These are phyloP conservation scores for Penicillium sclerotigenum DNA, from an alignment of 2,329 filamentous ascomycete species.

Conservation along the genomic window DNA sequence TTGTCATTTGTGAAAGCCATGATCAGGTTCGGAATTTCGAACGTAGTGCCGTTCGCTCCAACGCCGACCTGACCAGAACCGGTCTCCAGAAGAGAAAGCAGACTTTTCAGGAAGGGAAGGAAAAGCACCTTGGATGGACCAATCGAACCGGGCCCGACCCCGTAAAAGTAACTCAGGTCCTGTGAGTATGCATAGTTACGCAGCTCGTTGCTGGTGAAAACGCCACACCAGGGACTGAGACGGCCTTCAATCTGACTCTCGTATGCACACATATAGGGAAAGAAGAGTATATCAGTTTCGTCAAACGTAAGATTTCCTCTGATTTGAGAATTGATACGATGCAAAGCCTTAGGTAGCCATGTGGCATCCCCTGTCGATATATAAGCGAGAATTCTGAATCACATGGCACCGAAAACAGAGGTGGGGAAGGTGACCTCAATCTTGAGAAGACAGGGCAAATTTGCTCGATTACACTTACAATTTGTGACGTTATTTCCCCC, in stretches of 20 bases:
- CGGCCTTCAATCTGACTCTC: slow-evolving; percentile 65
- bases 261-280: slow-evolving; percentile 69
- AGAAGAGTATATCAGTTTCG: slow-evolving; percentile 53
- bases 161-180: slow-evolving; percentile 67
- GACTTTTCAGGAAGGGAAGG: slow-evolving; percentile 57
- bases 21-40: slow-evolving; percentile 55
- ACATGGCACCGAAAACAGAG: background rate
- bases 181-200: slow-evolving; percentile 65
- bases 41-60: slow-evolving; percentile 28
- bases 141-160: slow-evolving; percentile 54
- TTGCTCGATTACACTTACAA: slow-evolving; percentile 11
- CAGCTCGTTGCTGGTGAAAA: slow-evolving; percentile 62
- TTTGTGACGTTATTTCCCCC: slow-evolving; percentile 23
- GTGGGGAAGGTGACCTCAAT: background rate
- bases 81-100: slow-evolving; percentile 53
- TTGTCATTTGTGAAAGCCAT: slow-evolving; percentile 65
- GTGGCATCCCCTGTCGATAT: slow-evolving; percentile 13
- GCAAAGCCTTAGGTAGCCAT: slow-evolving; percentile 16
- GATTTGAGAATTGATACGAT: slow-evolving; percentile 55
- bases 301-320: slow-evolving; percentile 54
- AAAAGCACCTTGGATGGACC: slow-evolving; percentile 54
- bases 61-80: slow-evolving; percentile 53
- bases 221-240: slow-evolving; percentile 60
- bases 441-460: background rate
- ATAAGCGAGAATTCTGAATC: background rate